Evolutionary conservation across 2,329 filamentous ascomycete species (phyloP).

Genomic region (Lasiodiplodia theobromae): DNA sequence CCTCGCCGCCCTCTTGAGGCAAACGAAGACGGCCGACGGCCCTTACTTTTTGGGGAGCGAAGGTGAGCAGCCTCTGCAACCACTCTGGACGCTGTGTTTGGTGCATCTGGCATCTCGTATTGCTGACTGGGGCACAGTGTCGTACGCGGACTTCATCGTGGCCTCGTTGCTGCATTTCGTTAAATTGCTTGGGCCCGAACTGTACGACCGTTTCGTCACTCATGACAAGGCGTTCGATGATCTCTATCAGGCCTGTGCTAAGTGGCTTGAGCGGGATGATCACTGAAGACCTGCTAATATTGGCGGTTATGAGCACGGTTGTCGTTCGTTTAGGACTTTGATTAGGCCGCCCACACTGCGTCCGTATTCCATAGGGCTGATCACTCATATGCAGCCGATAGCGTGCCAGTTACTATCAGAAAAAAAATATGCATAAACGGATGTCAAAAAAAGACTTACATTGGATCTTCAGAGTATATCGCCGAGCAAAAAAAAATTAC

Average conservation of each 20-base stretch:
- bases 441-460: background rate
- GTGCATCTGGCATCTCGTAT: conserved; percentile 22
- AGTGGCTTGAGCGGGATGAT: conserved; percentile 51
- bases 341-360: conserved; percentile 1
- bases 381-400: background rate
- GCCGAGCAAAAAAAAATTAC: background rate
- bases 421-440: background rate
- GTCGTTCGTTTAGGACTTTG: background rate
- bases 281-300: conserved; percentile 31
- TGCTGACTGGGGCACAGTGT: conserved; percentile 37
- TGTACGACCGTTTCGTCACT: conserved; percentile 49
- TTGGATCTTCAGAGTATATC: background rate
- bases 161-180: conserved; percentile 57
- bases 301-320: background rate
- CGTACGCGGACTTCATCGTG: conserved; percentile 60
- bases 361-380: conserved; percentile 20
- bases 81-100: conserved; percentile 41
- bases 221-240: conserved; percentile 47
- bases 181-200: conserved; percentile 44
- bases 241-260: conserved; percentile 49
- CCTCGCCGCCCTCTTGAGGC: conserved; percentile 57
- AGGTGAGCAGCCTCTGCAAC: conserved; percentile 37
- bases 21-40: conserved; percentile 61
- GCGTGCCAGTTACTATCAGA: background rate
- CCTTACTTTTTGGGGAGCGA: conserved; percentile 67